Percentiles rank a stretch among this genome's conserved stretches.
Conservation (phyloP, 441 rosid genomes). For the Syzygium syzygioides region DNA sequence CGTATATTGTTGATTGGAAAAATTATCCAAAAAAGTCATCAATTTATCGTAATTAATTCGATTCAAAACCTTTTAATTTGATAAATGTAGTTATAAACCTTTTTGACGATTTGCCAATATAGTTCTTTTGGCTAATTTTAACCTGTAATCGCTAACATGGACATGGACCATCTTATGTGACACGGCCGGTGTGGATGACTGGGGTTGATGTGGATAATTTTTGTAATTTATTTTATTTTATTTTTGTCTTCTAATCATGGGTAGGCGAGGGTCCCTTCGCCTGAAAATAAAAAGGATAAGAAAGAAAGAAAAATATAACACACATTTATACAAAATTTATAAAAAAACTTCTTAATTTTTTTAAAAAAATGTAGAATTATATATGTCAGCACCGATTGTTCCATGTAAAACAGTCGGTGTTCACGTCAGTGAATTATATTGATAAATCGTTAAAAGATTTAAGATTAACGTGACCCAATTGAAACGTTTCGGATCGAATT, state of each 20-base stretch:
- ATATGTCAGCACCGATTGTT: too few species aligned
- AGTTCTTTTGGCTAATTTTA: not conserved
- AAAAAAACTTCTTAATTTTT: too few species aligned
- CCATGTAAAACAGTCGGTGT: too few species aligned
- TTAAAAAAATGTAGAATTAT: too few species aligned
- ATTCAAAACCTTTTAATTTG: not conserved
- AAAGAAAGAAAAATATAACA: too few species aligned
- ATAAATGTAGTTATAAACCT: not conserved
- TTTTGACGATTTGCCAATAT: not conserved
- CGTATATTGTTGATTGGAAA: not conserved
- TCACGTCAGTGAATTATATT: too few species aligned
- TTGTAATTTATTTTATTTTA: not conserved
- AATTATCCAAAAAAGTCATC: not conserved
- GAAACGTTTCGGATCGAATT: too few species aligned
- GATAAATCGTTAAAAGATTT: too few species aligned
- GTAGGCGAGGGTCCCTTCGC: too few species aligned
- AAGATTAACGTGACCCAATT: too few species aligned
- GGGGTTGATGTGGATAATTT: rapidly evolving
- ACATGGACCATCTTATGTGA: rapidly evolving
- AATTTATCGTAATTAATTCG: not conserved
- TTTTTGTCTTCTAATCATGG: not conserved
- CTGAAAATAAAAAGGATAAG: too few species aligned
- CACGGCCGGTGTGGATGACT: rapidly evolving
- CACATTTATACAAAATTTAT: too few species aligned
- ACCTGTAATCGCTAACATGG: rapidly evolving